These are phyloP conservation scores for Suhomyces canberraensis DNA, from an alignment of 805 yeast genomes.

Conservation along the genomic window DNA sequence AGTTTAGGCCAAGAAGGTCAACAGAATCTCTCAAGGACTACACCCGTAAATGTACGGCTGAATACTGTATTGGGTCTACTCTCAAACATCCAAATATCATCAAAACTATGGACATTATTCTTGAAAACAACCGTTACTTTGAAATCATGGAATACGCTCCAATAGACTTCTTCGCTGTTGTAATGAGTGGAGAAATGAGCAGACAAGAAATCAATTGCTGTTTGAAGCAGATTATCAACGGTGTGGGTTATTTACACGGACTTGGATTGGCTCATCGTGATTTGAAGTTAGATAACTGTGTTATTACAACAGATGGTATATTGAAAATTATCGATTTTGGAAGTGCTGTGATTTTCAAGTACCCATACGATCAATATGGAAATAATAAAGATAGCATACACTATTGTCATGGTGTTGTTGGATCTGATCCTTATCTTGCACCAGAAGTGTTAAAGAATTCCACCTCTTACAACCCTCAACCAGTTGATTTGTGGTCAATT, in stretches of 20 bases:
- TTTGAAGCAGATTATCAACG: slow-evolving; percentile 68
- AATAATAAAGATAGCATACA: slow-evolving; percentile 23
- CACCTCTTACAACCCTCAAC: slow-evolving; percentile 66
- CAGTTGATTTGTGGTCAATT: slow-evolving; percentile 80
- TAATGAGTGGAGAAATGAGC: slow-evolving; percentile 81
- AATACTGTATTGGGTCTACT: slow-evolving; percentile 81
- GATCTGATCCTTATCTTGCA: slow-evolving; percentile 83
- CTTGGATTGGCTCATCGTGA: slow-evolving; percentile 83
- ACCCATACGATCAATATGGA: slow-evolving; percentile 52
- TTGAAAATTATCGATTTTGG: slow-evolving; percentile 81
- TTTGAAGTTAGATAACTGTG: slow-evolving; percentile 80
- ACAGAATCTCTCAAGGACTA: slow-evolving; percentile 73
- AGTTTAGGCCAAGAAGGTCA: slow-evolving; percentile 68
- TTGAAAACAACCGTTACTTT: slow-evolving; percentile 64
- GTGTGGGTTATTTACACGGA: slow-evolving; percentile 70
- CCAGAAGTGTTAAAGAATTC: slow-evolving; percentile 66
- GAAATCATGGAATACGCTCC: slow-evolving; percentile 97
- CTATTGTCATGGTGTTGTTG: slow-evolving; percentile 65
- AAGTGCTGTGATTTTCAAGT: slow-evolving; percentile 75
- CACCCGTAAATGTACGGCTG: slow-evolving; percentile 86
- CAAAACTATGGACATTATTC: slow-evolving; percentile 72
- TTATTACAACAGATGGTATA: slow-evolving; percentile 68
- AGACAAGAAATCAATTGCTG: slow-evolving; percentile 81
- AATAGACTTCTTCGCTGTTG: slow-evolving; percentile 79
- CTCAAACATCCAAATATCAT: slow-evolving; percentile 79